phyloP scores from a whole-genome alignment of 2,329 filamentous ascomycete genomes.

The Apiospora kogelbergensis region DNA sequence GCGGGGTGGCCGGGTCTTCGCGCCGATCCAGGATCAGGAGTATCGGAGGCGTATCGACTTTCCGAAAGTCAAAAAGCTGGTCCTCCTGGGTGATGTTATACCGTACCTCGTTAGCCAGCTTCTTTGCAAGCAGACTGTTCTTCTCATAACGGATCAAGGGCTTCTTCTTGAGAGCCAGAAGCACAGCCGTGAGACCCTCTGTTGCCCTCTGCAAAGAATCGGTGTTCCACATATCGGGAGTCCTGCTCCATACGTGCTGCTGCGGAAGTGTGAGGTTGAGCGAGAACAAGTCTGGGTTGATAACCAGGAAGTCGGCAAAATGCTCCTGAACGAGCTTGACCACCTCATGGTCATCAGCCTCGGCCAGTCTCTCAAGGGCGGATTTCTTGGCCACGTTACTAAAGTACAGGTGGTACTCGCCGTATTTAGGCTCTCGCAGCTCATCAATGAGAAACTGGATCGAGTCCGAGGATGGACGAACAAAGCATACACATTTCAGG shows the following conservation, averaged over 20 bases:
- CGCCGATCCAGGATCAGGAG: conserved; percentile 86
- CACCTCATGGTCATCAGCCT: conserved; percentile 96
- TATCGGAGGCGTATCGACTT: conserved; percentile 91
- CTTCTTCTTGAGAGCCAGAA: conserved; percentile 93
- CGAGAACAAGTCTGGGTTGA: conserved; percentile 92
- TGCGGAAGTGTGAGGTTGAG: conserved; percentile 71
- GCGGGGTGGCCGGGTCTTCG: conserved; percentile 90
- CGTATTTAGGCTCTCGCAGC: conserved; percentile 92
- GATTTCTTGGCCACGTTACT: conserved; percentile 98
- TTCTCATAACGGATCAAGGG: conserved; percentile 91
- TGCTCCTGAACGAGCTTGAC: conserved; percentile 93
- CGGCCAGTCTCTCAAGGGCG: conserved; percentile 86
- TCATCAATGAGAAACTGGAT: conserved; percentile 95
- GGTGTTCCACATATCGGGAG: conserved; percentile 85
- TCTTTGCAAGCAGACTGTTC: conserved; percentile 87
- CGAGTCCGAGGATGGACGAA: conserved; percentile 88
- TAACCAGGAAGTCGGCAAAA: conserved; percentile 92
- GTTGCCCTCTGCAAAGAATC: conserved; percentile 84
- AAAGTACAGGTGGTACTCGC: conserved; percentile 96
- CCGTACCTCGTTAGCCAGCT: conserved; percentile 86
- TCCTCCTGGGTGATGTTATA: conserved; percentile 96
- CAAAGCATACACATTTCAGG: conserved; percentile 87
- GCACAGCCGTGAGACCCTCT: conserved; percentile 80
- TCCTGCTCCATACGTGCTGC: conserved; percentile 77
- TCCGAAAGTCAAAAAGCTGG: conserved; percentile 93